Evolutionary conservation across 345 rosid species (phyloP).

Genomic region (Syzygium aromaticum): DNA sequence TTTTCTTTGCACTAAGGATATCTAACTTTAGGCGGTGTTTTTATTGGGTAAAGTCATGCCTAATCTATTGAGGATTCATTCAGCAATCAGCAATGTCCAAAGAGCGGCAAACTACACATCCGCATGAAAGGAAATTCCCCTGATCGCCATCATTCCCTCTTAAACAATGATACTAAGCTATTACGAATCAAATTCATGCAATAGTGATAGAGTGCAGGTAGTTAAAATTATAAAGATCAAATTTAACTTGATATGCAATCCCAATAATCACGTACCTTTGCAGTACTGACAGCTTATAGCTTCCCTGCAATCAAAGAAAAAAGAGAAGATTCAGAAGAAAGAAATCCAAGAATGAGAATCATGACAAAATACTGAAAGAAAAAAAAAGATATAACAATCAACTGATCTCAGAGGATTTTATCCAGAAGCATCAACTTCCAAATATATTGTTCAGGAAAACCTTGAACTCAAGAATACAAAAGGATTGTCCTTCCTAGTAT

Average conservation of each 20-base stretch:
- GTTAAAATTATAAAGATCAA: background rate
- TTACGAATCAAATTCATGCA: background rate
- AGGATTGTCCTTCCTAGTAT: background rate
- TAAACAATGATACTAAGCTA: background rate
- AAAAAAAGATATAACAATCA: background rate
- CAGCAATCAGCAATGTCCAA: background rate
- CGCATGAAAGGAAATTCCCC: background rate
- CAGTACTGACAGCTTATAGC: conserved; percentile 80
- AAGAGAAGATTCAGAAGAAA: background rate
- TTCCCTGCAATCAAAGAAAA: conserved; percentile 50
- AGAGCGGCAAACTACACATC: background rate
- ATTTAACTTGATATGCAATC: background rate
- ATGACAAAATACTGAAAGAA: background rate
- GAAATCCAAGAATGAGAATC: background rate
- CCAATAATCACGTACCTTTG: conserved; percentile 41
- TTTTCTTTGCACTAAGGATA: background rate
- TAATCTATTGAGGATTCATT: background rate
- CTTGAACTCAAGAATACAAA: background rate
- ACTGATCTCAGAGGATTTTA: background rate
- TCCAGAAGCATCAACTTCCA: background rate
- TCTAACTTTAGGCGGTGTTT: background rate
- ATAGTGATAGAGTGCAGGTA: background rate
- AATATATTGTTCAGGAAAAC: background rate
- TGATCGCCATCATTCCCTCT: background rate
- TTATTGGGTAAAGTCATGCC: background rate